phyloP scores from a whole-genome alignment of 2,329 filamentous ascomycete species.

The Hymenoscyphus repandus region DNA sequence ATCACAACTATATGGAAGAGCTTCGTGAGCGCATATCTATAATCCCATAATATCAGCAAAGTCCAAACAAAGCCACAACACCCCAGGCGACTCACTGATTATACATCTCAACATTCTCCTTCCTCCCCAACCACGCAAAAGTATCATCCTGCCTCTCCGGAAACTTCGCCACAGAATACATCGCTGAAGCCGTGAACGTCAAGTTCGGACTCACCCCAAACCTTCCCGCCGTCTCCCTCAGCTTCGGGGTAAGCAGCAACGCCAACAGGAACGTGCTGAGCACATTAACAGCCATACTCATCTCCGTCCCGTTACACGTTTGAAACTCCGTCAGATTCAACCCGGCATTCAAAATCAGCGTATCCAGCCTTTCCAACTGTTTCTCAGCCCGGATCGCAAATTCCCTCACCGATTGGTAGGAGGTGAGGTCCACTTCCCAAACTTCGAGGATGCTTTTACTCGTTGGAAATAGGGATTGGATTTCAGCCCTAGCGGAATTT shows the following conservation, averaged over 20 bases:
- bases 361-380: constrained; percentile 35
- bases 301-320: constrained; percentile 17
- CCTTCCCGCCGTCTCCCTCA: constrained; percentile 18
- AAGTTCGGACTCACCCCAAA: constrained; percentile 22
- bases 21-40: constrained; percentile 34
- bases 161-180: constrained; percentile 32
- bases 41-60: no score
- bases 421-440: constrained; percentile 19
- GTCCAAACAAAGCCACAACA: no score
- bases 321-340: constrained; percentile 4
- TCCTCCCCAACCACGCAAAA: constrained; percentile 18
- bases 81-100: constrained; percentile 36
- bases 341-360: constrained; percentile 35
- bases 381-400: constrained; percentile 7
- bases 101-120: constrained; percentile 19
- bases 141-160: constrained; percentile 18
- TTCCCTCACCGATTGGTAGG: constrained; percentile 14
- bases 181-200: constrained; percentile 32
- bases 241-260: constrained; percentile 22
- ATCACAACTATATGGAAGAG: constrained; percentile 42
- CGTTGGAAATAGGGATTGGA: constrained; percentile 20
- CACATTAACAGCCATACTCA: constrained; percentile 26
- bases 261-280: constrained; percentile 27
- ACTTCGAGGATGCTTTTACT: constrained; percentile 10
- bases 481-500: constrained; percentile 28